A percentile compares a stretch with the other conserved stretches of the same genome.
phyloP scores from a whole-genome alignment of 2,329 filamentous ascomycete genomes.

The Aschersonia sp. region DNA sequence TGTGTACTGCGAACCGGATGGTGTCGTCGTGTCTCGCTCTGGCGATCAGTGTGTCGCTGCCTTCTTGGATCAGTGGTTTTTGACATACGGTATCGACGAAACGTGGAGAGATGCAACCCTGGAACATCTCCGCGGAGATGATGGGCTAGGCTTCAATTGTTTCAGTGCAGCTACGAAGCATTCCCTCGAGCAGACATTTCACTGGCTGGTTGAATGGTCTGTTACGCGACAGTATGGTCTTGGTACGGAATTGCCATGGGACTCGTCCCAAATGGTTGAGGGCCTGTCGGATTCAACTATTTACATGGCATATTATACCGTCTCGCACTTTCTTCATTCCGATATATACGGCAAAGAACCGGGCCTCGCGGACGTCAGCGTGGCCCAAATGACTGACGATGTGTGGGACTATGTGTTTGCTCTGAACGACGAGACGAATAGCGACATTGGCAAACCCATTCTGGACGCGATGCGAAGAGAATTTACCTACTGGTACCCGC shows the following conservation, averaged over 20 bases:
- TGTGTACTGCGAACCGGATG: constrained; percentile 85
- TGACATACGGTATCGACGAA: constrained; percentile 78
- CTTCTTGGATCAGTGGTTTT: constrained; percentile 92
- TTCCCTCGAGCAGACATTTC: constrained; percentile 69
- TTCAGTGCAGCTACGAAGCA: constrained; percentile 66
- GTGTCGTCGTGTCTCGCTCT: constrained; percentile 74
- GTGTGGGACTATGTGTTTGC: constrained; percentile 96
- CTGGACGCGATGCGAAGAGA: constrained; percentile 74
- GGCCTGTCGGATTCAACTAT: constrained; percentile 83
- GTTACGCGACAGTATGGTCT: constrained; percentile 84
- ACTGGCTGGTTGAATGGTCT: constrained; percentile 93
- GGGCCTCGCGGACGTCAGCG: constrained; percentile 52
- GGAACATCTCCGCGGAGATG: constrained; percentile 53
- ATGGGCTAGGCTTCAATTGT: constrained; percentile 58
- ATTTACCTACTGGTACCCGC: constrained; percentile 94
- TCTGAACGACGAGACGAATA: constrained; percentile 47
- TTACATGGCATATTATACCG: constrained; percentile 73
- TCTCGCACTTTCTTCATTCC: constrained; percentile 55
- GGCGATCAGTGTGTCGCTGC: constrained; percentile 89
- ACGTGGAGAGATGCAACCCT: constrained; percentile 68
- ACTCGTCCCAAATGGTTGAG: constrained; percentile 80
- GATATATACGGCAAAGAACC: constrained; percentile 71
- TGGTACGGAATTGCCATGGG: constrained; percentile 91
- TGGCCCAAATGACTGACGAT: constrained; percentile 85
- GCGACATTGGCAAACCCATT: constrained; percentile 53